Conservation (phyloP, 1,139 yeast species). For the Ashbya aceris region DNA sequence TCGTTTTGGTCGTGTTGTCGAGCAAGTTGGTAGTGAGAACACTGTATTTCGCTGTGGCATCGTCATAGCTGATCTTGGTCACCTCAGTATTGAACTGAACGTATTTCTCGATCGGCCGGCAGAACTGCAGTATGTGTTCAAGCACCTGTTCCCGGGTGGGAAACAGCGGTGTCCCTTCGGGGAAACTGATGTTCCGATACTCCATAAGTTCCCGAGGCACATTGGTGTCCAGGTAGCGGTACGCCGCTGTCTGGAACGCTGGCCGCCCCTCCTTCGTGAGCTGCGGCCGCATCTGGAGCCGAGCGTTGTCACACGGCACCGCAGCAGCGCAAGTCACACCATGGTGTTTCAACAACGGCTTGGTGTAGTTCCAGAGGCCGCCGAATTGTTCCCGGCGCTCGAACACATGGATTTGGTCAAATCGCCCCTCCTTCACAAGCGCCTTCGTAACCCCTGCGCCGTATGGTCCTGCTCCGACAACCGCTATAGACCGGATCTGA, state of each 20-base stretch:
- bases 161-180: constrained; percentile 37
- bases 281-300: constrained; percentile 9
- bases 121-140: constrained; percentile 39
- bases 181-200: constrained; percentile 41
- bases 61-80: constrained; percentile 25
- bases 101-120: constrained; percentile 32
- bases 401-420: constrained; percentile 39
- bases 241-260: constrained; percentile 30
- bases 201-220: constrained; percentile 53
- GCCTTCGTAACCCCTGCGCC: constrained; percentile 55
- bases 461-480: constrained; percentile 62
- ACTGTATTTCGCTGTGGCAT: constrained; percentile 33
- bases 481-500: constrained; percentile 31
- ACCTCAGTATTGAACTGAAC: constrained; percentile 36
- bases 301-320: constrained; percentile 15
- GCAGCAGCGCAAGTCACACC: constrained; percentile 10
- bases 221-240: constrained; percentile 46
- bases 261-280: constrained; percentile 4
- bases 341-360: constrained; percentile 14
- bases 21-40: constrained; percentile 32
- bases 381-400: constrained; percentile 43
- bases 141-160: constrained; percentile 43
- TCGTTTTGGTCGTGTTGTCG: constrained; percentile 28
- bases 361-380: constrained; percentile 45
- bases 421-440: constrained; percentile 37